A percentile compares a stretch with the other conserved stretches of the same genome.
Evolutionary conservation across 192 early-diverging fungal genomes (phyloP).

Genomic region (Coemansia sp.): DNA sequence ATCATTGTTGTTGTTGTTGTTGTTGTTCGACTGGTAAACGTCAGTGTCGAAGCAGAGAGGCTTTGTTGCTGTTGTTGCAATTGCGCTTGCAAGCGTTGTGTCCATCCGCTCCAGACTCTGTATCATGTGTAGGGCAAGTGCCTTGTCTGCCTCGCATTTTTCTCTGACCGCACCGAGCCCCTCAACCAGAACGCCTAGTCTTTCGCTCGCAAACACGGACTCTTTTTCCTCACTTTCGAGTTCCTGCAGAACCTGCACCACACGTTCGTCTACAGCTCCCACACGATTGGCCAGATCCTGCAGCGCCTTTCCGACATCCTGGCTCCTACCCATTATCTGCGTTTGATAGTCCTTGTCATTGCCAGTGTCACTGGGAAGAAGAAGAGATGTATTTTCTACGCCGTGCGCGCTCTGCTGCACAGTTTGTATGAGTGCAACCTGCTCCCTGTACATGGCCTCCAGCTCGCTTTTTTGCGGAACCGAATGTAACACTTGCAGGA

Average conservation of each 20-base stretch:
- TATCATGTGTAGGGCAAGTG: constrained; percentile 4
- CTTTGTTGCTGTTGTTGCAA: not conserved
- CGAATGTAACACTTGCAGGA: constrained; percentile 19
- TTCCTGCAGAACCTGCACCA: constrained; percentile 11
- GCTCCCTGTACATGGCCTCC: constrained; percentile 9
- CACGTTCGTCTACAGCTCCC: constrained; percentile 1
- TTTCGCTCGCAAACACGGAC: not conserved
- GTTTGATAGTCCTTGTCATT: not conserved
- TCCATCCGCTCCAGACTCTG: constrained; percentile 22
- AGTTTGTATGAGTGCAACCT: not conserved
- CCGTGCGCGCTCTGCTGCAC: not conserved
- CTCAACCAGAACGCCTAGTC: constrained; percentile 10
- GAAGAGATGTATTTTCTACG: not conserved
- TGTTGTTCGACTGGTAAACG: not conserved
- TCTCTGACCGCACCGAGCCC: constrained; percentile 13
- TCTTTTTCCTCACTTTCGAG: not conserved
- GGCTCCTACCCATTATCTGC: too few relatives aligned
- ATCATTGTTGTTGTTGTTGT: too few relatives aligned
- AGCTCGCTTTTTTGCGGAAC: constrained; percentile 6
- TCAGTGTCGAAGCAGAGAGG: not conserved
- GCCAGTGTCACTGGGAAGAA: not conserved
- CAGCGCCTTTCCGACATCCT: constrained; percentile 4
- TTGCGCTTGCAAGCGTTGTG: constrained; percentile 12
- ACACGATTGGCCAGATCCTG: constrained; percentile 5
- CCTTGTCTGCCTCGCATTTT: constrained; percentile 19